These are phyloP conservation scores for Emiliania huxleyi DNA, from an alignment of 78 protist species.

Conservation along the genomic window DNA sequence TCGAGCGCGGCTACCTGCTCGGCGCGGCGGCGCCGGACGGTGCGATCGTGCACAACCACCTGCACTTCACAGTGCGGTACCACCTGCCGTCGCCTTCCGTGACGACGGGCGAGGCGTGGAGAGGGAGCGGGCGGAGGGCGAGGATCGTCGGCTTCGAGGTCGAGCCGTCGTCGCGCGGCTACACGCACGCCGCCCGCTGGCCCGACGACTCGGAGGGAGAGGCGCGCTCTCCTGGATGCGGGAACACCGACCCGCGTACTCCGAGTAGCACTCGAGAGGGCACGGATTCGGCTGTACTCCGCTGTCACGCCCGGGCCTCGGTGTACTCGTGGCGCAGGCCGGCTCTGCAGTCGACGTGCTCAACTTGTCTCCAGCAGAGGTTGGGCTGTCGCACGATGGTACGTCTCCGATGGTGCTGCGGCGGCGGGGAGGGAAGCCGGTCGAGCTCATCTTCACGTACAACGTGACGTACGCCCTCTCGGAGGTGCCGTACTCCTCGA, in stretches of 20 bases:
- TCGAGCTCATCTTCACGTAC: not conserved
- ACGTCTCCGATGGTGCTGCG: not conserved
- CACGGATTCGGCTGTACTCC: too few relatives aligned
- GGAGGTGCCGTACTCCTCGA: not conserved
- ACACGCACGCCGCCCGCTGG: not conserved
- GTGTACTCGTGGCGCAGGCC: too few relatives aligned
- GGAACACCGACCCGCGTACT: too few relatives aligned
- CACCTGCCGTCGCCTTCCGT: not conserved
- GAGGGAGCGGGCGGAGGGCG: not conserved
- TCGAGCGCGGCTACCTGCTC: constrained; percentile 17
- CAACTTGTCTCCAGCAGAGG: not conserved
- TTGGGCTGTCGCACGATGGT: not conserved
- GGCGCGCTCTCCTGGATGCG: too few relatives aligned
- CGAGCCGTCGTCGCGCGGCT: not conserved
- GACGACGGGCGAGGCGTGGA: too few relatives aligned
- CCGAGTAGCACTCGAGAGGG: too few relatives aligned
- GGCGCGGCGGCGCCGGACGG: not conserved
- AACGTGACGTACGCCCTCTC: not conserved
- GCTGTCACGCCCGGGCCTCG: too few relatives aligned
- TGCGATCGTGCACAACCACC: not conserved
- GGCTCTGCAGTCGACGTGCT: not conserved
- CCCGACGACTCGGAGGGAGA: not conserved
- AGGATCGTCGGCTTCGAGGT: not conserved
- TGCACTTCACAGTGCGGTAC: not conserved
- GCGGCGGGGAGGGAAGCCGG: not conserved